Conservation (phyloP, 2,329 filamentous ascomycete genomes). For the Talaromyces marneffei region DNA sequence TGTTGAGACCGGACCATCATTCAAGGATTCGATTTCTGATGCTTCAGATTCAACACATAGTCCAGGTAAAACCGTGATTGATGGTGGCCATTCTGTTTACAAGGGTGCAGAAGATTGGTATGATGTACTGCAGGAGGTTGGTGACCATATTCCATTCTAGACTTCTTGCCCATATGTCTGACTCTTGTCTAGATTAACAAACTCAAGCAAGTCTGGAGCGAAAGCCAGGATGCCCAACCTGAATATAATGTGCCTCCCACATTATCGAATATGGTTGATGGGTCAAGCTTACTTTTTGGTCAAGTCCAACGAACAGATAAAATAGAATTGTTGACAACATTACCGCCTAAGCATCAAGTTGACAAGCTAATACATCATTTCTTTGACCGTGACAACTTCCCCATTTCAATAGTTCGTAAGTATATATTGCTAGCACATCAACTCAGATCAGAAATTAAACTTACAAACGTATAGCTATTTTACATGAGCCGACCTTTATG, state of each 20-base stretch:
- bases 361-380: conserved; percentile 11
- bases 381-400: conserved; percentile 12
- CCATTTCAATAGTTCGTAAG: conserved; percentile 11
- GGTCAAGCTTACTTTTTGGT: conserved; percentile 74
- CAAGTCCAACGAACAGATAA: conserved; percentile 63
- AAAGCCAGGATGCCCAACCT: conserved; percentile 10
- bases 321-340: conserved; percentile 69
- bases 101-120: conserved; percentile 14
- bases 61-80: conserved; percentile 9
- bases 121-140: conserved; percentile 14
- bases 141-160: not conserved
- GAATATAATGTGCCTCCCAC: not conserved
- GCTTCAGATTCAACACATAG: conserved; percentile 3
- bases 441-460: not conserved
- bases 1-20: not conserved
- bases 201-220: conserved; percentile 13
- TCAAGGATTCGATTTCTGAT: not conserved
- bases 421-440: not conserved
- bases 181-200: conserved; percentile 8
- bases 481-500: conserved; percentile 15
- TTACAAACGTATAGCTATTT: conserved; percentile 9
- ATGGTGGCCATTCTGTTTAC: conserved; percentile 12
- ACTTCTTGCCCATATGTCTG: not conserved
- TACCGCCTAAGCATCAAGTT: conserved; percentile 64
- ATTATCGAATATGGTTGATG: conserved; percentile 41